phyloP scores from a whole-genome alignment of 495 filamentous ascomycete genomes.

The Trichodelitschia bisporula region DNA sequence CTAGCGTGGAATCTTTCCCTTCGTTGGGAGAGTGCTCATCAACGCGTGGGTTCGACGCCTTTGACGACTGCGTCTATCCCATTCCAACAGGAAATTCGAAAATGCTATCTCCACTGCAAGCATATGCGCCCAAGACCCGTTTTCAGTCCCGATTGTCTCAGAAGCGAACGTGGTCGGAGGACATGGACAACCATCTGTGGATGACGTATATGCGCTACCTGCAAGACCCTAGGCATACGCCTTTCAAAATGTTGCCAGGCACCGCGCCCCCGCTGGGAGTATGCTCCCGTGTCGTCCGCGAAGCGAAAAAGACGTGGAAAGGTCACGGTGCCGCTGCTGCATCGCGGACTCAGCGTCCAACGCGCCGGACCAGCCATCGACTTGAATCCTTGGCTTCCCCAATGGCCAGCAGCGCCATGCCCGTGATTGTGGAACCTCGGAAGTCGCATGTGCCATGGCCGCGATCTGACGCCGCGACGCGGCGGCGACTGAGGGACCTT shows the following conservation, averaged over 20 bases:
- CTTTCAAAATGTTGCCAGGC: constrained; percentile 75
- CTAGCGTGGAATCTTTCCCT: constrained; percentile 34
- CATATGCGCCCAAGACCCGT: constrained; percentile 3
- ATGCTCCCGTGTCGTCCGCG: constrained; percentile 64
- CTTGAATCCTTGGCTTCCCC: too few species aligned
- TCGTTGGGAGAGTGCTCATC: constrained; percentile 44
- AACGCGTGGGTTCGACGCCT: constrained; percentile 35
- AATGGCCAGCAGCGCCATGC: constrained; percentile 41
- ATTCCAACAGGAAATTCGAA: constrained; percentile 16
- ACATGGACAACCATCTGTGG: constrained; percentile 89
- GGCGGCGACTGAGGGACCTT: constrained; percentile 55
- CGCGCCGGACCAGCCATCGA: too few species aligned
- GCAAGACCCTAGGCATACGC: constrained; percentile 78
- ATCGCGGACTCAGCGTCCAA: too few species aligned
- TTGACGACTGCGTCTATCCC: constrained; percentile 27
- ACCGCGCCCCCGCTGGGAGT: constrained; percentile 73
- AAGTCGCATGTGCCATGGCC: constrained; percentile 36
- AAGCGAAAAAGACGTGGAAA: constrained; percentile 69
- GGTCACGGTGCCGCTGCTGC: neutral
- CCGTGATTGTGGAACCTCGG: constrained; percentile 19
- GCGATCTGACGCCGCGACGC: constrained; percentile 55
- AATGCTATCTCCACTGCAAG: constrained; percentile 8
- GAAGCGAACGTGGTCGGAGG: constrained; percentile 41
- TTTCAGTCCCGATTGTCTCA: constrained; percentile 13
- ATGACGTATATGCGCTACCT: constrained; percentile 69